phyloP scores from a whole-genome alignment of 1,284 basidiomycete species.

The Cystobasidiaceae sp. region DNA sequence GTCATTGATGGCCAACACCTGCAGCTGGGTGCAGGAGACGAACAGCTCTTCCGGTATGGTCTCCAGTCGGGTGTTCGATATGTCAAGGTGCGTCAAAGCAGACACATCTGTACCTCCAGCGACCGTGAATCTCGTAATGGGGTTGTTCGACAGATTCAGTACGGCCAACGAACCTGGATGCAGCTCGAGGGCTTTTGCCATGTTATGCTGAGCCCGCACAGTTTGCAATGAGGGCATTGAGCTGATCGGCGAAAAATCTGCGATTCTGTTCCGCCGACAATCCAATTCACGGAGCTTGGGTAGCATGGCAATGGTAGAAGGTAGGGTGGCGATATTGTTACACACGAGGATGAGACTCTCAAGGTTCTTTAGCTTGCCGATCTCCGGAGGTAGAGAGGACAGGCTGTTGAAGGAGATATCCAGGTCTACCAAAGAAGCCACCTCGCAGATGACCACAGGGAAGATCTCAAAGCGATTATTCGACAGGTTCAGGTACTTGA shows the following conservation, averaged over 20 bases:
- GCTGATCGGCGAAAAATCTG: slow-evolving; percentile 65
- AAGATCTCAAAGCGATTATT: slow-evolving; percentile 91
- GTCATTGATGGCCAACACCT: slow-evolving; percentile 68
- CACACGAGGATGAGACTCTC: slow-evolving; percentile 79
- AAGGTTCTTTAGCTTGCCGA: slow-evolving; percentile 65
- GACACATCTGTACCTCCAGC: slow-evolving; percentile 50
- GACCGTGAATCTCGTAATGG: slow-evolving; percentile 53
- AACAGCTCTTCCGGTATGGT: slow-evolving; percentile 69
- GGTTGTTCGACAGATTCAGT: slow-evolving; percentile 62
- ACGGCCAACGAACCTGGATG: slow-evolving; percentile 45
- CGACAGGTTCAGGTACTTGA: slow-evolving; percentile 84
- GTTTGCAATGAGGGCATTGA: slow-evolving; percentile 63
- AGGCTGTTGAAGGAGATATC: slow-evolving; percentile 96
- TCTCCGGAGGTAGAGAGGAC: slow-evolving; percentile 69
- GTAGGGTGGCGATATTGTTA: slow-evolving; percentile 75
- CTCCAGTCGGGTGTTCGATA: slow-evolving; percentile 86
- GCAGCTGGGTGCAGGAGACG: slow-evolving; percentile 66
- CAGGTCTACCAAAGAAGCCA: slow-evolving; percentile 71
- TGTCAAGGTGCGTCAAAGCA: slow-evolving; percentile 75
- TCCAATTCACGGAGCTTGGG: slow-evolving; percentile 66
- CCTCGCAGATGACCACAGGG: slow-evolving; percentile 69
- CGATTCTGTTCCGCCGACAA: slow-evolving; percentile 74
- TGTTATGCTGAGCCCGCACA: slow-evolving; percentile 74
- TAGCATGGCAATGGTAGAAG: slow-evolving; percentile 62
- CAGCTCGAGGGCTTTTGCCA: slow-evolving; percentile 67